Conservation (phyloP, 345 rosid genomes). For the Eucalyptus pauciflora region DNA sequence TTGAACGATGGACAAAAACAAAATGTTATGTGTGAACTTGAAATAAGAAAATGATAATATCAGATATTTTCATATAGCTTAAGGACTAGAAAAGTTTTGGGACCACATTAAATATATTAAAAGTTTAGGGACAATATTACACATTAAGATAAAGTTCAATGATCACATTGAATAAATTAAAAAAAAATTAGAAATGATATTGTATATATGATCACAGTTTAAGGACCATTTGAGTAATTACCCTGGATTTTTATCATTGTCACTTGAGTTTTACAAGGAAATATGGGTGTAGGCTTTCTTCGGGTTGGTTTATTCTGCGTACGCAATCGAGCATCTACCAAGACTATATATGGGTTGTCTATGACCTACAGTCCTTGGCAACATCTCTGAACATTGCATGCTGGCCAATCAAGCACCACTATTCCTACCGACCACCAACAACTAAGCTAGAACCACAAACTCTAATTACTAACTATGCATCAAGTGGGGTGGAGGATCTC, state of each 20-base stretch:
- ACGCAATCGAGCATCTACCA: not conserved
- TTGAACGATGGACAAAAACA: not conserved
- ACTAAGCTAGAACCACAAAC: not conserved
- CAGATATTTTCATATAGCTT: not conserved
- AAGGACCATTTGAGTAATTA: not conserved
- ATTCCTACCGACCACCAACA: not conserved
- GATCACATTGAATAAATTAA: too few species aligned
- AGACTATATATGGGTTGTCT: not conserved
- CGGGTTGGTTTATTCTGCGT: not conserved
- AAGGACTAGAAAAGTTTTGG: too few species aligned
- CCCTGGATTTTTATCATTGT: not conserved
- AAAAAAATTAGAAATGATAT: not conserved
- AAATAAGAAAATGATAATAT: not conserved
- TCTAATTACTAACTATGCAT: not conserved
- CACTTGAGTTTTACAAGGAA: not conserved
- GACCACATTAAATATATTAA: too few species aligned
- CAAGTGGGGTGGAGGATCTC: not conserved
- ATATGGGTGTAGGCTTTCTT: not conserved
- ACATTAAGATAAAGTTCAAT: too few species aligned
- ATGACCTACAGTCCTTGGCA: not conserved
- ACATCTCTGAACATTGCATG: not conserved
- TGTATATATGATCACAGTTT: fast-evolving
- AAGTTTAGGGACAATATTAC: too few species aligned
- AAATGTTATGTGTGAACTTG: not conserved
- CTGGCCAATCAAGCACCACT: not conserved